Base-by-base conservation (phyloP, 306 rosid species). In the Comarum palustre region DNA sequence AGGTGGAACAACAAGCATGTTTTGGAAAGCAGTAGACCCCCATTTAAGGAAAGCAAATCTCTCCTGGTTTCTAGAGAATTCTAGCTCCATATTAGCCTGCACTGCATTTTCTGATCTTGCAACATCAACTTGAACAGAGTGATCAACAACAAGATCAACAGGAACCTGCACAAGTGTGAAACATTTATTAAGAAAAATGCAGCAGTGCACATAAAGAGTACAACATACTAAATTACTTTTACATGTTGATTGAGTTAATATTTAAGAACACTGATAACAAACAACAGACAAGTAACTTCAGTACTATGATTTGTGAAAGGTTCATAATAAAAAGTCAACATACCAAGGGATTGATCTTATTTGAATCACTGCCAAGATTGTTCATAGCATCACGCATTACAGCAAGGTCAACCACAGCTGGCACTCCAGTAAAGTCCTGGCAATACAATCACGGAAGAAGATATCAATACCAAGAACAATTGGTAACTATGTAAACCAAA, bases 361-460 rank as follows among this genome's bases (percentile, higher is more conserved):
- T 78, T 39, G 98, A 90, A 85, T 93, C 92, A 65, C 97, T 86
- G 51, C 98, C 96, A 63, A 93, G 97, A 61, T 79, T 89, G 86
- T 90, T 93, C 98, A 93, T 87, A 71, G 98, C 98, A 63, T 93
- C 97, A 36, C 97, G 96, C 98, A 93, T 93, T 62, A 96, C 91
- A 57, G 98, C 97, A 54, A 93, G 90, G 79, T 93, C 98, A 48
- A 93, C 97, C 75, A 93, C 90, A 50, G 93, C 93, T 20, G 98
- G 98, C 22, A 93, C 98, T 72, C 97, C 98, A 4, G 96, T 93
- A 78, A 89, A 90, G 82, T 90, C 98, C 98, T 93, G 84, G n/a
- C 55, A 54, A 32, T 19, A 61, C 41, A 46, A 70, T 72, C 57
- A 12, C 62, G 71, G 25, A 17, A 61, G 16, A 64, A 81, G n/a